Percentiles rank a stretch among this genome's conserved stretches.
Evolutionary conservation across 148 eudicot species (phyloP).

Genomic region (Silene uniflora): DNA sequence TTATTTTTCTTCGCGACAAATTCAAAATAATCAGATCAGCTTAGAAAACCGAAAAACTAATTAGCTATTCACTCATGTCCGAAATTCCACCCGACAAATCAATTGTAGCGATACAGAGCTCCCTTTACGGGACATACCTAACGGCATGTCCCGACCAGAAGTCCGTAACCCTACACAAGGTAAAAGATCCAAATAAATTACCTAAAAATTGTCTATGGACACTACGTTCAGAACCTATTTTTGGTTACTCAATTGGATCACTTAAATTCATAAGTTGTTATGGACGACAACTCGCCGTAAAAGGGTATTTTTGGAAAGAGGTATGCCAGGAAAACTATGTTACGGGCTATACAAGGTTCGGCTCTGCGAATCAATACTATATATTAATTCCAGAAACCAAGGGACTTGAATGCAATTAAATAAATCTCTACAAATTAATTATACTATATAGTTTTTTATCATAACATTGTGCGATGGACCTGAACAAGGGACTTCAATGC

Average conservation of each 20-base stretch:
- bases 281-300: background rate
- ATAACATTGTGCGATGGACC: no score
- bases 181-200: background rate
- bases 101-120: background rate
- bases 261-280: background rate
- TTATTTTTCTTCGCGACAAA: no score
- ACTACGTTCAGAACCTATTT: background rate
- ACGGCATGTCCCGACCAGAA: background rate
- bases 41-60: no score
- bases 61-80: background rate
- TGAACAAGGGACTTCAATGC: no score
- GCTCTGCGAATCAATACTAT: background rate
- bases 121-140: background rate
- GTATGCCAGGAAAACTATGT: background rate
- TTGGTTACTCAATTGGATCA: background rate
- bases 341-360: background rate
- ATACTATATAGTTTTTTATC: no score
- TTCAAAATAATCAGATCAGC: no score
- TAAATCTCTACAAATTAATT: no score
- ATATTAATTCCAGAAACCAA: no score
- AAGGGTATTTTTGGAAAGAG: background rate
- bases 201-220: slow-evolving; percentile 1
- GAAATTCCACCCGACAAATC: background rate
- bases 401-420: no score
- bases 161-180: background rate